phyloP scores from a whole-genome alignment of 768 basidiomycete genomes.

The Chiua virens region DNA sequence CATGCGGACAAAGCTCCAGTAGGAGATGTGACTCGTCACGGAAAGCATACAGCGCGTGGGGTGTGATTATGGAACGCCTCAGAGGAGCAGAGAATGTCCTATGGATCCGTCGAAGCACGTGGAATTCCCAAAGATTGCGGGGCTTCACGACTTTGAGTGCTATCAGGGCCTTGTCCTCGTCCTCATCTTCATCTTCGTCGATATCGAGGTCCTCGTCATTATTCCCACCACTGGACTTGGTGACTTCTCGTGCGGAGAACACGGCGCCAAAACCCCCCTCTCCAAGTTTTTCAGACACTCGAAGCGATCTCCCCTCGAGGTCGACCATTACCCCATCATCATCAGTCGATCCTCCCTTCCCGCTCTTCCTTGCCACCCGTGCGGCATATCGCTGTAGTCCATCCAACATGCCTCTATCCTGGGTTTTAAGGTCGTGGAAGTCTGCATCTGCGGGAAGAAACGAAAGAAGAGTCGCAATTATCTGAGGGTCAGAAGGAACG shows the following conservation, averaged over 20 bases:
- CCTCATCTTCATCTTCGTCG: slow-evolving; percentile 52
- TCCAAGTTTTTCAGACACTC: slow-evolving; percentile 83
- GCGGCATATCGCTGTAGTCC: slow-evolving; percentile 72
- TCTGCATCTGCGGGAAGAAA: slow-evolving; percentile 58
- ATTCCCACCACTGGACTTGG: slow-evolving; percentile 40
- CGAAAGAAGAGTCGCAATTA: slow-evolving; percentile 63
- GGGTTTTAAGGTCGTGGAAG: slow-evolving; percentile 57
- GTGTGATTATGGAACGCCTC: slow-evolving; percentile 68
- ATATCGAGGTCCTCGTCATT: slow-evolving; percentile 47
- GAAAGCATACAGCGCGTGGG: slow-evolving; percentile 81
- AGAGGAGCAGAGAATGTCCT: slow-evolving; percentile 57
- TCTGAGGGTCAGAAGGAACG: slow-evolving; percentile 74
- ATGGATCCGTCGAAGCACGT: slow-evolving; percentile 78
- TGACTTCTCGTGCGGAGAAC: slow-evolving; percentile 72
- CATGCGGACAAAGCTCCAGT: slow-evolving; percentile 86
- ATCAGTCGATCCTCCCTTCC: slow-evolving; percentile 34
- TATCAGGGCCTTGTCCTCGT: slow-evolving; percentile 56
- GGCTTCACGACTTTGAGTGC: slow-evolving; percentile 94
- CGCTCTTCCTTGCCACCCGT: slow-evolving; percentile 34
- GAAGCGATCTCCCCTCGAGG: slow-evolving; percentile 65
- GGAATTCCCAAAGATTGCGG: slow-evolving; percentile 89
- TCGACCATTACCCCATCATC: slow-evolving; percentile 51
- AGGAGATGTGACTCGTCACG: slow-evolving; percentile 88
- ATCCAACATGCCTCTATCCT: slow-evolving; percentile 60
- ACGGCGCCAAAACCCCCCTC: slow-evolving; percentile 97